A percentile compares a stretch with the other conserved stretches of the same genome.
Conservation (phyloP, 2,329 filamentous ascomycete species). For the Ophiocordyceps camponoti-floridani region DNA sequence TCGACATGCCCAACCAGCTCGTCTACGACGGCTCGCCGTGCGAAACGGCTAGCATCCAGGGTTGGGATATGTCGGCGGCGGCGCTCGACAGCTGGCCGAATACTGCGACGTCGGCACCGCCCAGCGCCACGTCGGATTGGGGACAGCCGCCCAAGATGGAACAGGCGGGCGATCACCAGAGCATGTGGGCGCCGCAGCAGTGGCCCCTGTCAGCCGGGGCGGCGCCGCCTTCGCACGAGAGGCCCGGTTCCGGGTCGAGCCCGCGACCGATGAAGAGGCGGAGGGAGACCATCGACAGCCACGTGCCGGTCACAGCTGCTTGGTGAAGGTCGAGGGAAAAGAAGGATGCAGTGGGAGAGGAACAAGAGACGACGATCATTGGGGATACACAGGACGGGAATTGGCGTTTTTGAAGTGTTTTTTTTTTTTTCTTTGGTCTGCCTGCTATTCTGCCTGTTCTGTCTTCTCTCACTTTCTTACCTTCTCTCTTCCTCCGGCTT, state of each 20-base stretch:
- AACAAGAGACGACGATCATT: neutral
- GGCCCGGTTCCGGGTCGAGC: slow-evolving; percentile 12
- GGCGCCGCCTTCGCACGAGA: slow-evolving; percentile 8
- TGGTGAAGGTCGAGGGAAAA: slow-evolving; percentile 9
- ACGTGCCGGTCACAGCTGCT: slow-evolving; percentile 14
- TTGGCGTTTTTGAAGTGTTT: neutral
- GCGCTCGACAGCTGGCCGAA: slow-evolving; percentile 15
- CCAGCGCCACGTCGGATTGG: slow-evolving; percentile 15
- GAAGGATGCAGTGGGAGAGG: neutral
- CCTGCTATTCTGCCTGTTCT: neutral
- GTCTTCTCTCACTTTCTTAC: neutral
- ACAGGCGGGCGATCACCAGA: slow-evolving; percentile 5
- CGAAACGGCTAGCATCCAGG: slow-evolving; percentile 13
- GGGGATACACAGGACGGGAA: neutral
- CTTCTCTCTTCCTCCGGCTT: neutral
- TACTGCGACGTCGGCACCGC: slow-evolving; percentile 6
- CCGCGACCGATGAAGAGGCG: slow-evolving; percentile 19
- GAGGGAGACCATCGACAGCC: slow-evolving; percentile 13
- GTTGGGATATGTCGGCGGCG: slow-evolving; percentile 17
- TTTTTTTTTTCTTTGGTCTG: neutral
- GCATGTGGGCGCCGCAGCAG: slow-evolving; percentile 17
- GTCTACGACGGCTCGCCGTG: slow-evolving; percentile 16
- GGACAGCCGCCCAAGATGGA: slow-evolving; percentile 13
- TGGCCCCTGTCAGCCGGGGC: slow-evolving; percentile 15
- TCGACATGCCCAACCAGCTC: slow-evolving; percentile 15